phyloP scores from a whole-genome alignment of 2,329 filamentous ascomycete genomes.

The Botryotinia narcissicola region DNA sequence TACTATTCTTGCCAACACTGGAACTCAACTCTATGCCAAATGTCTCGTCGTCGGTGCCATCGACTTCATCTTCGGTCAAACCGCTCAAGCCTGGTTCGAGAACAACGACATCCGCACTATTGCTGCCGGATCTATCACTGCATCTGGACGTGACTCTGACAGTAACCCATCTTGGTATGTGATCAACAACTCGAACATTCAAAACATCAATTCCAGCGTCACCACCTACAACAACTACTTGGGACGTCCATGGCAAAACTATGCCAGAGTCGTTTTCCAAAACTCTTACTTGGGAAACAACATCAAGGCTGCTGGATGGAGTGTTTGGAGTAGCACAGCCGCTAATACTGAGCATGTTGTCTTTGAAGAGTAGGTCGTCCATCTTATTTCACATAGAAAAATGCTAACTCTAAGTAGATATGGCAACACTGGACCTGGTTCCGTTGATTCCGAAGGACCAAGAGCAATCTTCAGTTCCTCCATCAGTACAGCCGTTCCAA shows the following conservation, averaged over 20 bases:
- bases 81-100: slow-evolving; percentile 52
- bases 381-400: neutral
- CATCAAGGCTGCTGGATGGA: slow-evolving; percentile 52
- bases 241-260: slow-evolving; percentile 52
- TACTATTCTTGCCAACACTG: slow-evolving; percentile 49
- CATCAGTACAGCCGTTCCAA: slow-evolving; percentile 15
- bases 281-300: slow-evolving; percentile 47
- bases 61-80: slow-evolving; percentile 59
- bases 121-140: slow-evolving; percentile 47
- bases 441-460: slow-evolving; percentile 16
- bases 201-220: slow-evolving; percentile 42
- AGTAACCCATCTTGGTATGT: slow-evolving; percentile 49
- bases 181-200: slow-evolving; percentile 52
- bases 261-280: slow-evolving; percentile 51
- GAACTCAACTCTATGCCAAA: slow-evolving; percentile 54
- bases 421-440: slow-evolving; percentile 50
- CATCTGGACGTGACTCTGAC: slow-evolving; percentile 42
- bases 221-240: slow-evolving; percentile 47
- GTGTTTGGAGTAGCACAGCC: slow-evolving; percentile 44
- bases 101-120: slow-evolving; percentile 44
- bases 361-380: neutral
- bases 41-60: slow-evolving; percentile 56
- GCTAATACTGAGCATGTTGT: neutral
- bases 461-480: slow-evolving; percentile 25
- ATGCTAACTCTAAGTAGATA: neutral